Evolutionary conservation across 352 stramenopile species (phyloP).

Genomic region (Thalassiosira ordinaria): DNA sequence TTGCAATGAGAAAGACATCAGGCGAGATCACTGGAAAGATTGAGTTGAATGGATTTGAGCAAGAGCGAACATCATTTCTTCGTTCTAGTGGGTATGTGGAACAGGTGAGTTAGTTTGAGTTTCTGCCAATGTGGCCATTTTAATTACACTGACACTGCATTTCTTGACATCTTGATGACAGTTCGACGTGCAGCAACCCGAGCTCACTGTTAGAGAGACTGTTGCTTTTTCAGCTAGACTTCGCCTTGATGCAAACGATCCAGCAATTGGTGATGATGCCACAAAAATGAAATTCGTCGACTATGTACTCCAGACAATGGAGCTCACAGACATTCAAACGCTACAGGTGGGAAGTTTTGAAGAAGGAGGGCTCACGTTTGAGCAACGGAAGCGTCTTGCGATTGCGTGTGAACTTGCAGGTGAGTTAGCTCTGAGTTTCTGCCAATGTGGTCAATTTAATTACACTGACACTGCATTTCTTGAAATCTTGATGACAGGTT

Average conservation of each 20-base stretch:
- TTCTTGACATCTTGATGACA: too few species aligned
- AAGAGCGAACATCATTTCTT: slow-evolving; percentile 87
- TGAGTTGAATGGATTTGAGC: slow-evolving; percentile 89
- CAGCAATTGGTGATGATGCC: slow-evolving; percentile 35
- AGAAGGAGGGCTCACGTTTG: slow-evolving; percentile 86
- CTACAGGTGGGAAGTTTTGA: slow-evolving; percentile 77
- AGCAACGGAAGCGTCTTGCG: slow-evolving; percentile 90
- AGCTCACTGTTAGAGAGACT: slow-evolving; percentile 88
- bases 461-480: too few species aligned
- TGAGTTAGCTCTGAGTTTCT: too few species aligned
- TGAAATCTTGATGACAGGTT: too few species aligned
- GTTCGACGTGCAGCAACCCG: slow-evolving; percentile 88
- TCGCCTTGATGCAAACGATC: slow-evolving; percentile 80
- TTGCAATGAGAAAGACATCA: slow-evolving; percentile 91
- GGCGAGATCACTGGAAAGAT: slow-evolving; percentile 89
- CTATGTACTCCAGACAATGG: slow-evolving; percentile 66
- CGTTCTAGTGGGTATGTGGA: slow-evolving; percentile 92
- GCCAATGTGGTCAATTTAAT: too few species aligned
- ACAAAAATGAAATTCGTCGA: slow-evolving; percentile 55
- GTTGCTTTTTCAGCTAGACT: slow-evolving; percentile 90
- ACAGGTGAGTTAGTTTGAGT: too few species aligned
- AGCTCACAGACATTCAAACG: slow-evolving; percentile 63
- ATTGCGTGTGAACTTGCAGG: slow-evolving; percentile 91
- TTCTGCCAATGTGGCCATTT: too few species aligned
- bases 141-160: too few species aligned